Conservation (phyloP, 257 asterid species). For the Verbena officinalis region DNA sequence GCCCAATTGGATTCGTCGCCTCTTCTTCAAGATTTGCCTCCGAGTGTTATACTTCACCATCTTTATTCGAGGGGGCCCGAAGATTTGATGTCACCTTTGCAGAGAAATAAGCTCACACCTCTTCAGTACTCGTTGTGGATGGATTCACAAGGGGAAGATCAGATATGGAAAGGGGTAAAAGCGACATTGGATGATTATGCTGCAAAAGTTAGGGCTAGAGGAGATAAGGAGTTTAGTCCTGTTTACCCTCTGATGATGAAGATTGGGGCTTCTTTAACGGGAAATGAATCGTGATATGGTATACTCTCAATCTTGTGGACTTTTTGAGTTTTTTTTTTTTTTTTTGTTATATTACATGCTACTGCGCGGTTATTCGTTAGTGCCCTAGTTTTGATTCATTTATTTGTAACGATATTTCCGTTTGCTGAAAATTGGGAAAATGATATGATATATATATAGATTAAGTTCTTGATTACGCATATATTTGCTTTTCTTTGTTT, state of each 20-base stretch:
- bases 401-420: constrained; percentile 15
- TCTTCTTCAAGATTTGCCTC: constrained; percentile 86
- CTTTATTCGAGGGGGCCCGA: constrained; percentile 91
- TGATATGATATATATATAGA: constrained; percentile 7
- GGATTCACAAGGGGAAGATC: constrained; percentile 97
- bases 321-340: not conserved
- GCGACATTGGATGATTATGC: constrained; percentile 93
- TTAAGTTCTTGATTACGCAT: not conserved
- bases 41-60: constrained; percentile 88
- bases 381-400: constrained; percentile 18
- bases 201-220: constrained; percentile 67
- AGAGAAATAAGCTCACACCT: constrained; percentile 84
- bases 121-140: constrained; percentile 87
- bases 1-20: constrained; percentile 84
- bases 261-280: constrained; percentile 62
- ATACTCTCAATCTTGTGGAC: constrained; percentile 12
- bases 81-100: constrained; percentile 87
- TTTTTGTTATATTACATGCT: not conserved
- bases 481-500: not conserved
- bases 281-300: constrained; percentile 35
- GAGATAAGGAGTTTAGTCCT: constrained; percentile 91
- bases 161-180: constrained; percentile 93
- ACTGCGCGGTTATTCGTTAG: not conserved
- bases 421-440: not conserved
- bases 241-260: constrained; percentile 84